Conservation (phyloP, 2,329 filamentous ascomycete species). For the Fusarium marasasianum region DNA sequence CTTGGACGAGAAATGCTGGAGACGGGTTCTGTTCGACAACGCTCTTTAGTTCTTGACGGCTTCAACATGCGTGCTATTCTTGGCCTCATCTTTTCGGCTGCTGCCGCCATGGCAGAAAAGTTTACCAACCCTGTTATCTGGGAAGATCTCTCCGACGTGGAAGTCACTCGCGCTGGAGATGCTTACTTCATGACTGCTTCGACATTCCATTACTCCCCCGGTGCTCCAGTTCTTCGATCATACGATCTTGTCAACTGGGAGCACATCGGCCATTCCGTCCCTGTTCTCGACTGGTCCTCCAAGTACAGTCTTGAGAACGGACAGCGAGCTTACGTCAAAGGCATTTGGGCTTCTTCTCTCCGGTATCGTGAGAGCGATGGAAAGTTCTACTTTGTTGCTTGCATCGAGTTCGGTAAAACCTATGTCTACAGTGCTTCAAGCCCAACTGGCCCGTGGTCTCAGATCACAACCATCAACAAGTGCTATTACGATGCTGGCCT, state of each 20-base stretch:
- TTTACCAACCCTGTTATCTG: conserved; percentile 44
- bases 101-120: not conserved
- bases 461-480: conserved; percentile 53
- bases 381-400: conserved; percentile 46
- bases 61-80: conserved; percentile 14
- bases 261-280: conserved; percentile 54
- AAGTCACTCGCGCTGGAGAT: conserved; percentile 60
- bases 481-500: conserved; percentile 68
- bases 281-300: conserved; percentile 13
- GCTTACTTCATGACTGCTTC: conserved; percentile 65
- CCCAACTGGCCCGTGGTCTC: conserved; percentile 54
- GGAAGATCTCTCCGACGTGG: conserved; percentile 64
- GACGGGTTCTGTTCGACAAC: too few species aligned
- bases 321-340: conserved; percentile 58
- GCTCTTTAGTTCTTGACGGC: not conserved
- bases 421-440: conserved; percentile 61
- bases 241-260: conserved; percentile 65
- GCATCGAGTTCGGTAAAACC: conserved; percentile 54
- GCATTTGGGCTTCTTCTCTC: conserved; percentile 61
- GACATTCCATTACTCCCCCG: conserved; percentile 65
- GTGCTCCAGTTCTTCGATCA: conserved; percentile 64
- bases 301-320: conserved; percentile 46
- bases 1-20: accelerated
- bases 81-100: not conserved
- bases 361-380: conserved; percentile 19